Base-by-base conservation (phyloP, 164 flowering plant species). In the Liquidambar formosana region DNA sequence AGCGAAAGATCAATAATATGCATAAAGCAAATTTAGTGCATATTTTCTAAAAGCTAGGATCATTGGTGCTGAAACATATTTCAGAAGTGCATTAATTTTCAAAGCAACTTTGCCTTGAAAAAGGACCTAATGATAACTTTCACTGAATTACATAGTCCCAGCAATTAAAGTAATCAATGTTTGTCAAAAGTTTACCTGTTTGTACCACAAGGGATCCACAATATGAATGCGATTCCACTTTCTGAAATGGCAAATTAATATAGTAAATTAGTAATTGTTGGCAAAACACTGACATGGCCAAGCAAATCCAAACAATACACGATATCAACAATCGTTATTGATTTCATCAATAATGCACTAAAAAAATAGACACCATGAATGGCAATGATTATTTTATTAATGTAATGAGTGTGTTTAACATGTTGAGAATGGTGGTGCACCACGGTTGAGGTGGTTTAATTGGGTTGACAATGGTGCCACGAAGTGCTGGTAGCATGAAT, bases 151-250 rank as follows among this genome's bases (percentile, higher is more conserved):
- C 41, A 33, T 33, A n/a, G n/a, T n/a, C n/a, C n/a, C n/a, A n/a
- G n/a, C n/a, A n/a, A n/a, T 18, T 27, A 60, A 33, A 33, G 46
- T 10, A 38, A n/a, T 27, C 18, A n/a, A 8, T 33, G 45, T 8
- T 18, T 28, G 19, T 33, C 12, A 60, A 19, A 28, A 38, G 23
- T n/a, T 38, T 16, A 43, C 22, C 9, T 11, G 1, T 18, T n/a
- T 33, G 22, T 6, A 16, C n/a, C 19, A 60, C 28, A 23, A 60
- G 6, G 18, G 46, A 5, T 13, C 18, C 45, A 8, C 4, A 27
- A 57, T 33, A 28, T 18, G 41, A 33, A 33, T 18, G 38, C 51
- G 38, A 63, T 63, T 63, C 52, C 65, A 63, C 52, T 23, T 9
- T 49, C 26, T 22, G 33, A 63, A 63, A 46, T 46, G 18, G 45